Percentiles rank a stretch among this genome's conserved stretches.
These are phyloP conservation scores for Phytophthora vignae DNA, from an alignment of 352 stramenopile species.

Conservation along the genomic window DNA sequence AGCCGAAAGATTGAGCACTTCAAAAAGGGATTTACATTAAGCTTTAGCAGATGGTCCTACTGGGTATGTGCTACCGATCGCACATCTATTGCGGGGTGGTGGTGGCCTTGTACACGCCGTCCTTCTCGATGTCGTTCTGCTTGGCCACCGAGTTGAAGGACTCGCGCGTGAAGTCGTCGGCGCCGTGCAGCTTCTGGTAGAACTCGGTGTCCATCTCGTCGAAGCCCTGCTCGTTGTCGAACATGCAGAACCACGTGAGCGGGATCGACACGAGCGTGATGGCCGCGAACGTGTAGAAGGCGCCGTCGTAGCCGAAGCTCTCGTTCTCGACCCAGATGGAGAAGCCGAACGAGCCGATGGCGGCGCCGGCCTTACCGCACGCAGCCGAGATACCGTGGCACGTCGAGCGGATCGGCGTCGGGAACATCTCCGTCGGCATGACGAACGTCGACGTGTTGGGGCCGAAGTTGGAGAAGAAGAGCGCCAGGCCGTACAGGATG, in stretches of 20 bases:
- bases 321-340: constrained; percentile 70
- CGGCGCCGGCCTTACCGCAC: constrained; percentile 87
- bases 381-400: constrained; percentile 91
- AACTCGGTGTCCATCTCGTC: constrained; percentile 73
- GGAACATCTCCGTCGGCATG: constrained; percentile 89
- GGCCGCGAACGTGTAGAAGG: constrained; percentile 67
- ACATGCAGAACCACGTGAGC: constrained; percentile 71
- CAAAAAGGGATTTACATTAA: constrained; percentile 31
- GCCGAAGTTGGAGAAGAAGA: constrained; percentile 91
- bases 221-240: constrained; percentile 65
- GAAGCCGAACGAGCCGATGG: constrained; percentile 72
- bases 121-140: constrained; percentile 40
- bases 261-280: constrained; percentile 65
- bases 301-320: constrained; percentile 62
- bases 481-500: constrained; percentile 72
- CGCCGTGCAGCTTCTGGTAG: constrained; percentile 46
- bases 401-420: constrained; percentile 85
- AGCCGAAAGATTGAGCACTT: constrained; percentile 12
- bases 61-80: constrained; percentile 24
- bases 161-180: constrained; percentile 49
- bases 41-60: constrained; percentile 12
- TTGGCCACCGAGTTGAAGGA: constrained; percentile 40
- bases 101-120: constrained; percentile 33
- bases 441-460: constrained; percentile 91
- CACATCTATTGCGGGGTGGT: constrained; percentile 33